Evolutionary conservation across 768 basidiomycete species (phyloP), one percentile per base, ranked within the genome.

Genomic region (Suillus bovinus): DNA sequence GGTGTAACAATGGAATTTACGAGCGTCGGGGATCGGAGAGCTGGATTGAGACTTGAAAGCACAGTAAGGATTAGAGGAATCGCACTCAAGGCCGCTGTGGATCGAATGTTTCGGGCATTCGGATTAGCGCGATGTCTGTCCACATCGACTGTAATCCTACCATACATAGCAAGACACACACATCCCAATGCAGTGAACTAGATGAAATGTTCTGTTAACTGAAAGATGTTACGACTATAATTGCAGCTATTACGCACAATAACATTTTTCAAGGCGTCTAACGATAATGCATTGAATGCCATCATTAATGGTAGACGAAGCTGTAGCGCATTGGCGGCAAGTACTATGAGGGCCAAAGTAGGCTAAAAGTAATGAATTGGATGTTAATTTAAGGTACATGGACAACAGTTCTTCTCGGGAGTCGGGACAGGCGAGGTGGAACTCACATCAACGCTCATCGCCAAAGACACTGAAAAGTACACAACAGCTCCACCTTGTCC

Each of bases 1-100:
- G 84, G 79, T 61, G 78, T 72, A 31, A 68, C 62, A 17, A 86
- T 72, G 41, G 85, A 87, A 70, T 83, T 82, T 2, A 81, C 81
- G 38, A 90, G 80, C 20, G 85, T 81, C 11, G 86, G 87, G 54
- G 86, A 83, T 24, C 72, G 76, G n/a, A 88, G 64, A 33, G 69
- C 65, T 29, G 74, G 74, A 41, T 75, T 73, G 2, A 75, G 66
- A 44, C 77, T 68, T 62, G 78, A 76, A 66, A 83, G 77, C 9
- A 79, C 22, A 16, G 68, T 70, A 58, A 76, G 68, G 22, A 79
- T 76, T 13, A 68, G 71, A 16, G 72, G 69, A 17, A 74, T 64
- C 44, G 39, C 50, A 31, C 42, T 49, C 27, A 49, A 49, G n/a
- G 17, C 50, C 50, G n/a, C 58, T 13, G 16, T 57, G 31, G 50